phyloP scores from a whole-genome alignment of 108 stramenopile genomes.

The Nitzschia sp. region DNA sequence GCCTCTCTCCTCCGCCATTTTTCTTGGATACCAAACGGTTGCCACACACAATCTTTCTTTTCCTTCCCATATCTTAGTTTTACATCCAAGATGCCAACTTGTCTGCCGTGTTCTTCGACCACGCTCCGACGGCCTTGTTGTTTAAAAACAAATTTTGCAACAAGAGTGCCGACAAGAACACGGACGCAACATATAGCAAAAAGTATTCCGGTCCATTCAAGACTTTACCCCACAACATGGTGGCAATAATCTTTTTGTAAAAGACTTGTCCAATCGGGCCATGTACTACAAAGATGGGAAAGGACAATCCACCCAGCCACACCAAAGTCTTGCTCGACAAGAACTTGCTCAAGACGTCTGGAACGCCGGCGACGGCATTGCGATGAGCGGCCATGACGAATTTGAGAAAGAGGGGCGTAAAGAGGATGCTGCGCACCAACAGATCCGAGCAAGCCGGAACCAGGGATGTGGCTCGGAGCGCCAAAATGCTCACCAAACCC shows the following conservation, averaged over 20 bases:
- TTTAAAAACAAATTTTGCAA: conserved; percentile 37
- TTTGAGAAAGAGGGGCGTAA: conserved; percentile 45
- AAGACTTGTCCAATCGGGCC: conserved; percentile 53
- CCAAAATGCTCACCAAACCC: conserved; percentile 24
- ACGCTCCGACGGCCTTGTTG: conserved; percentile 40
- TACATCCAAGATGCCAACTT: conserved; percentile 40
- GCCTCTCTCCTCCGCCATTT: too few species aligned
- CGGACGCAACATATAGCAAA: conserved; percentile 26
- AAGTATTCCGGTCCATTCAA: conserved; percentile 36
- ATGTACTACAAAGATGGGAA: conserved; percentile 55
- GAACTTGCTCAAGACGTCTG: conserved; percentile 21
- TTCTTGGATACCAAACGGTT: too few species aligned
- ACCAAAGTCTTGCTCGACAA: conserved; percentile 37
- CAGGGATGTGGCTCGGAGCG: conserved; percentile 16
- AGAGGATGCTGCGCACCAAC: conserved; percentile 30
- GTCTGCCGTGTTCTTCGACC: conserved; percentile 42
- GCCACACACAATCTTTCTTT: too few species aligned
- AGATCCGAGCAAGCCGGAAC: conserved; percentile 33
- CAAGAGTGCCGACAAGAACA: conserved; percentile 35
- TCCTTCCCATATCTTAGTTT: too few species aligned
- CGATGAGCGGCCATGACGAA: conserved; percentile 44
- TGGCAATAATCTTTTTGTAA: conserved; percentile 53
- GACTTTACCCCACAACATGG: conserved; percentile 39
- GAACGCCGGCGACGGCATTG: conserved; percentile 24
- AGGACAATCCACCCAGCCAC: conserved; percentile 41